phyloP scores from a whole-genome alignment of 2,329 filamentous ascomycete genomes.

The Biscogniauxia marginata region DNA sequence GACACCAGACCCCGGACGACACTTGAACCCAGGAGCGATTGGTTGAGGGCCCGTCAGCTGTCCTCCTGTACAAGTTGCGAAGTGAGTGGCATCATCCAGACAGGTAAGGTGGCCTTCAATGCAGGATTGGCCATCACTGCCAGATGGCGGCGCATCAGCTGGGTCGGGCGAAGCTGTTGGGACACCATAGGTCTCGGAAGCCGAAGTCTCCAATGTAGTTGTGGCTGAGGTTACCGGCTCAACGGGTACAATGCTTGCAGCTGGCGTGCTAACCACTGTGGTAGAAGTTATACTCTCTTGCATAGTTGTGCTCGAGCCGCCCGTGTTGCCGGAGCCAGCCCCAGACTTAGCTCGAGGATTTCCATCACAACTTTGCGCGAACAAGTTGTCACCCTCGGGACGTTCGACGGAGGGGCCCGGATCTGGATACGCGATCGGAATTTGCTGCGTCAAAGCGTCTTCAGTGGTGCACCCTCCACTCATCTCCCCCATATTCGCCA shows the following conservation, averaged over 20 bases:
- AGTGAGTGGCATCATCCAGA: slow-evolving; percentile 22
- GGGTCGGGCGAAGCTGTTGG: neutral
- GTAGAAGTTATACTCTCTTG: slow-evolving; percentile 1
- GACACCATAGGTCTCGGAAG: neutral
- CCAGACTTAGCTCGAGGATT: slow-evolving; percentile 24
- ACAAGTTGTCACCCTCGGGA: slow-evolving; percentile 34
- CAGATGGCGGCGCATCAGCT: neutral
- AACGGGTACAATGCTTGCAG: neutral
- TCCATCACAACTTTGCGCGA: slow-evolving; percentile 31
- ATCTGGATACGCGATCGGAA: slow-evolving; percentile 57
- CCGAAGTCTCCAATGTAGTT: neutral
- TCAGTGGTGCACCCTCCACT: slow-evolving; percentile 52
- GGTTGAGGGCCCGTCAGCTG: slow-evolving; percentile 18
- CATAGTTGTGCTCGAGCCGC: neutral
- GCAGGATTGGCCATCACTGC: slow-evolving; percentile 6
- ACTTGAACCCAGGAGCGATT: slow-evolving; percentile 23
- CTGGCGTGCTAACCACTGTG: neutral
- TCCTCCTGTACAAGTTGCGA: slow-evolving; percentile 26
- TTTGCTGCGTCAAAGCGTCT: slow-evolving; percentile 42
- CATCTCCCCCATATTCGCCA: slow-evolving; percentile 57
- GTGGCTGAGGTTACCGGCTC: neutral
- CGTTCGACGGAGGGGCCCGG: slow-evolving; percentile 56
- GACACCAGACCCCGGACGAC: slow-evolving; percentile 16
- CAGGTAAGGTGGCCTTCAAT: slow-evolving; percentile 26
- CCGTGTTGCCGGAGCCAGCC: neutral